phyloP scores from a whole-genome alignment of 768 basidiomycete species.

The Pulveroboletus frians region DNA sequence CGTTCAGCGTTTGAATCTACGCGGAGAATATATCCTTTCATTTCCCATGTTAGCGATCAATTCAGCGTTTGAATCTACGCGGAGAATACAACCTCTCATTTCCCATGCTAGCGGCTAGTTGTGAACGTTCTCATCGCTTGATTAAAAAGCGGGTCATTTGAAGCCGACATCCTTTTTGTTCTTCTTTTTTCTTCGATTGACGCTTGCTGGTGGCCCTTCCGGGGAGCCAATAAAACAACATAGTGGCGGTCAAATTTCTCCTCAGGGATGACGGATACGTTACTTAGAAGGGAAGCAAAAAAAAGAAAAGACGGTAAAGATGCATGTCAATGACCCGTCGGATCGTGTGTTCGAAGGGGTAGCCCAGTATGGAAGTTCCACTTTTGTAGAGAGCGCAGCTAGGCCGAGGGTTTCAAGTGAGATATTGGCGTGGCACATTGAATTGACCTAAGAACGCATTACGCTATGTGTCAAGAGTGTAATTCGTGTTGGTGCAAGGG shows the following conservation, averaged over 20 bases:
- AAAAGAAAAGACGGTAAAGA: not conserved
- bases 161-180: not conserved
- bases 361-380: not conserved
- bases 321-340: not conserved
- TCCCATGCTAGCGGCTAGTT: conserved; percentile 9
- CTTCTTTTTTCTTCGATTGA: not conserved
- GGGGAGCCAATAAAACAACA: not conserved
- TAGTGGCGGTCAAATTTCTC: not conserved
- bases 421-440: not conserved
- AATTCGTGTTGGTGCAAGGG: not conserved
- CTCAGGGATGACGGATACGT: not conserved
- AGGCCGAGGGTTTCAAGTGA: not conserved
- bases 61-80: not conserved
- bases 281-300: not conserved
- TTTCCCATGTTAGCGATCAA: conserved; percentile 9
- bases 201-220: not conserved
- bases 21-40: not conserved
- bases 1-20: not conserved
- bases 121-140: conserved; percentile 9
- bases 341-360: not conserved
- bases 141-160: not conserved
- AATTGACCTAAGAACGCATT: not conserved
- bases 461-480: not conserved
- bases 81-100: not conserved
- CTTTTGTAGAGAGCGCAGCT: not conserved